phyloP scores from a whole-genome alignment of 192 early-diverging fungal genomes.

The Gaertneriomyces semiglobifer region DNA sequence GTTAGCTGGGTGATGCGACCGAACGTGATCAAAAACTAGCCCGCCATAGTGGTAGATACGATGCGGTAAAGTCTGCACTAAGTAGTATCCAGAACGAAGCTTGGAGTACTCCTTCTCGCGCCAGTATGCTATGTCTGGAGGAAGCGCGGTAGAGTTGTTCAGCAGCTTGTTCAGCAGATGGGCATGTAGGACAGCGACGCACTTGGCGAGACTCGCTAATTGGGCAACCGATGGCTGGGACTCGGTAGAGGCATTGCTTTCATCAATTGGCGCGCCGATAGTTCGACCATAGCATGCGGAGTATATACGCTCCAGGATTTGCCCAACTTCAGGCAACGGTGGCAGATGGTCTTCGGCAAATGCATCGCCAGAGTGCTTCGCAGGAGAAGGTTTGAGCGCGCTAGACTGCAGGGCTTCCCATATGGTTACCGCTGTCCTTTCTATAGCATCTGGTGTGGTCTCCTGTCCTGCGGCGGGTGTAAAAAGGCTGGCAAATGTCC shows the following conservation, averaged over 20 bases:
- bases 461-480: not conserved
- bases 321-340: slow-evolving; percentile 6
- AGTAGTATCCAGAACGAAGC: slow-evolving; percentile 17
- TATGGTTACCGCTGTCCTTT: not conserved
- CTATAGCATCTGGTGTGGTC: not conserved
- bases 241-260: not conserved
- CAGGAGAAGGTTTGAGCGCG: not conserved
- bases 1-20: slow-evolving; percentile 12
- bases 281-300: not conserved
- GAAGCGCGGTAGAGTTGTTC: slow-evolving; percentile 14
- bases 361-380: not conserved
- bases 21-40: not conserved
- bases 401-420: slow-evolving; percentile 20
- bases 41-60: slow-evolving; percentile 16
- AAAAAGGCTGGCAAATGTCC: slow-evolving; percentile 4
- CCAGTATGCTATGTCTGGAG: slow-evolving; percentile 28
- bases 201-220: slow-evolving; percentile 24
- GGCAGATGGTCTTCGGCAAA: slow-evolving; percentile 23
- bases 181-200: slow-evolving; percentile 25
- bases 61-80: slow-evolving; percentile 24
- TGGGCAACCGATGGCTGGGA: slow-evolving; percentile 11
- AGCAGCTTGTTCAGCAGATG: slow-evolving; percentile 26
- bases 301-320: slow-evolving; percentile 1
- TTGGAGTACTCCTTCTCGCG: slow-evolving; percentile 18
- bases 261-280: too few species aligned